Base-by-base conservation (phyloP, 768 basidiomycete genomes). In the Podaxis sp. region DNA sequence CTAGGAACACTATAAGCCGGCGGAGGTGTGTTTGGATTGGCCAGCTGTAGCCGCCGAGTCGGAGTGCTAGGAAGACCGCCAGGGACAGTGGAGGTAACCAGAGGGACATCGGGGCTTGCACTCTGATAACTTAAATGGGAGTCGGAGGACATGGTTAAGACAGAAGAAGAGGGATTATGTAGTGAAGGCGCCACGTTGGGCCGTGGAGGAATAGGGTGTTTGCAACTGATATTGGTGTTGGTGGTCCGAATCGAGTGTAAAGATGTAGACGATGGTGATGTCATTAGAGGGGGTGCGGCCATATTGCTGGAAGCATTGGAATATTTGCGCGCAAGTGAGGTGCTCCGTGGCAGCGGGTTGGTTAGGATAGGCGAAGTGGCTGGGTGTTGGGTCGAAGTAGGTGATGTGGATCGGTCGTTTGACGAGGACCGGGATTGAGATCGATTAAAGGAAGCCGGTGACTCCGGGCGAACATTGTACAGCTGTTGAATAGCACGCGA, bases 1-100 rank as follows among this genome's bases (percentile, higher is more conserved):
- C 41, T 19, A 41, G 63, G 59, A 52, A 53, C 57, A 52, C 66
- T 69, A 47, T 84, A 83, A 2, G 83, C 80, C 2, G 83, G 82
- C 0, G 83, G 83, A 6, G 82, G 81, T 4, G 82, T 65, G 63
- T 33, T 61, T 6, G 52, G 63, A 15, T 59, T 61, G 41, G 25
- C 25, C 27, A 54, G 4, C 17, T 54, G 53, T 0, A 61, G 37
- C 17, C 59, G 40, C 15, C 40, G 52, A 24, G 52, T 40, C 22
- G 59, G 53, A 24, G 59, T 54, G 19, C 19, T 43, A 46, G 59
- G 41, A 19, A 7, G 33, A 46, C n/a, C 40, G 19, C 24, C 51
- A 15, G 50, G 17, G 9, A 53, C 37, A 3, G 36, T 15, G 25
- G 50, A 29, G 29, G 24, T n/a, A 19, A 43, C 38, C 17, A 22